Base-by-base conservation (phyloP, 2,329 filamentous ascomycete genomes). In the Fusarium nodosum region DNA sequence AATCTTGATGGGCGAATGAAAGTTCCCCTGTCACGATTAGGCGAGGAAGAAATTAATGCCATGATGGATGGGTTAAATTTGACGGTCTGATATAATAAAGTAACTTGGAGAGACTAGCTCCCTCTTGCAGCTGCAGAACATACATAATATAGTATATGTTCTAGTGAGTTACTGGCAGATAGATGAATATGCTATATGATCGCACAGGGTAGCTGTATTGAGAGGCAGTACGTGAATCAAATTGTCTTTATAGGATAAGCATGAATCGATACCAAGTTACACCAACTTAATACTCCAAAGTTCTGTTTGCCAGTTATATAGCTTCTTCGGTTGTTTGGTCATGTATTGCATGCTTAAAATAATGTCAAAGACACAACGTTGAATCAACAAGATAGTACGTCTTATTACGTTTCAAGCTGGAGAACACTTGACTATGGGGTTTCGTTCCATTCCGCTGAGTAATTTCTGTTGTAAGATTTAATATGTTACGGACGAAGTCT, bases 381-480 rank as follows among this genome's bases (percentile, higher is more conserved):
- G 18, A 20, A 7, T 18, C 36, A 38, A 20, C 36, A 20, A 20
- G 16, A 38, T n/a, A 20, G 12, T 16, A 41, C 20, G 9, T 18
- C 11, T n/a, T 11, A 6, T 20, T 45, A 7, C 11, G 7, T 20
- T 20, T 31, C 26, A 11, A 30, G 7, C 9, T 16, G 18, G 4
- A 20, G 2, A 7, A 82, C 88, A 0, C 88, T 86, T 74, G 82
- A 83, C 7, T 30, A 13, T 30, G 7, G 16, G 13, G 18, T 46
- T 46, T 26, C 44, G 26, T 90, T 90, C 70, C 87, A 89, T 75
- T 86, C 83, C 41, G 87, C 88, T 39, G 87, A 90, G 76, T 80
- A 64, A 89, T 73, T 81, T 84, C 65, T 85, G 80, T 9, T 88
- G 89, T 61, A 83, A 89, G 74, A 89, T 86, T 26, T 89, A 91